phyloP scores from a whole-genome alignment of 768 basidiomycete genomes.

The Xanthoconium purpureum region DNA sequence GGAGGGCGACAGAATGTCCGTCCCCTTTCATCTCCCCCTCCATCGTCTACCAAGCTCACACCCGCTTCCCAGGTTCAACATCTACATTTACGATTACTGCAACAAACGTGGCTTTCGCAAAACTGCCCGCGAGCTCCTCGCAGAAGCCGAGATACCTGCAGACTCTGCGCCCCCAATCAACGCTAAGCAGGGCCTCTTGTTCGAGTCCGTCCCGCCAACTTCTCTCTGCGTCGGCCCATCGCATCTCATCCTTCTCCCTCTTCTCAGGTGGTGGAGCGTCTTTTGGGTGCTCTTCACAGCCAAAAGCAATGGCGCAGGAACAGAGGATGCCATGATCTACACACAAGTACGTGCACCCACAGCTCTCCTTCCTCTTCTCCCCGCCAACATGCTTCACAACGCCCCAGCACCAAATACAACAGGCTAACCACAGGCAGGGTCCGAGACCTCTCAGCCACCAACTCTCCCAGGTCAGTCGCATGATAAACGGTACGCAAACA shows the following conservation, averaged over 20 bases:
- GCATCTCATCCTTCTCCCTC: neutral
- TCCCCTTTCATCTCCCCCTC: conserved; percentile 15
- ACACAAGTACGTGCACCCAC: conserved; percentile 50
- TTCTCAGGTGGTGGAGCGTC: conserved; percentile 79
- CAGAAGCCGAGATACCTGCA: conserved; percentile 61
- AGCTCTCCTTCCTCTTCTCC: conserved; percentile 1
- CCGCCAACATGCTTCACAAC: conserved; percentile 9
- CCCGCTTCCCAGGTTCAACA: conserved; percentile 65
- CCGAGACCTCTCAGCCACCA: conserved; percentile 26
- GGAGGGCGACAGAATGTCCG: conserved; percentile 85
- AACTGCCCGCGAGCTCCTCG: conserved; percentile 64
- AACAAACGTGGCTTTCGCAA: conserved; percentile 72
- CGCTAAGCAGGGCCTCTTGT: conserved; percentile 77
- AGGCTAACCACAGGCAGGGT: conserved; percentile 33
- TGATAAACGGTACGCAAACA: conserved; percentile 35
- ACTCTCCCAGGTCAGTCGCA: conserved; percentile 26
- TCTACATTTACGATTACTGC: conserved; percentile 87
- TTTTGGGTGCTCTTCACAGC: conserved; percentile 85
- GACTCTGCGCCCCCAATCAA: conserved; percentile 76
- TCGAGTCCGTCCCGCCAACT: conserved; percentile 53
- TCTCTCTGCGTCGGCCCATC: neutral
- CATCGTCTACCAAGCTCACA: conserved; percentile 1
- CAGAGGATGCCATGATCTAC: conserved; percentile 73
- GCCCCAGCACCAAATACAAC: conserved; percentile 37
- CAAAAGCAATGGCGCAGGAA: conserved; percentile 61